Evolutionary conservation across 1,139 yeast species (phyloP), one percentile per base, ranked within the genome.

Genomic region (Debaryomycetaceae sp.): DNA sequence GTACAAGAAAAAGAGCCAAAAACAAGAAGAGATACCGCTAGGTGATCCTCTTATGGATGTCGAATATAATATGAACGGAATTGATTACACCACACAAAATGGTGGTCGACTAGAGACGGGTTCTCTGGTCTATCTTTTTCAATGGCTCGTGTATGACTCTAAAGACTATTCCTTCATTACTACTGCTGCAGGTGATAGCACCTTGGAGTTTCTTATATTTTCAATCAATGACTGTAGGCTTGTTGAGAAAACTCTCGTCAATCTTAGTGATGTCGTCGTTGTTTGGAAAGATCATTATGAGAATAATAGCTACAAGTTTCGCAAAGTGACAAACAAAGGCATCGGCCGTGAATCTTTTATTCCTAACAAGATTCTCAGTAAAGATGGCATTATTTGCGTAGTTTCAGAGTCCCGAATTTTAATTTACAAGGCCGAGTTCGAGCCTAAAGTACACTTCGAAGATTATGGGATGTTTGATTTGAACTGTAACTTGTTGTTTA

Each of bases 11-110:
- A 41, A 39, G 8, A 35, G 42, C 32, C 40, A 46, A 22, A 30
- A 40, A n/a, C 29, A 37, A 9, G 44, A 42, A n/a, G 40, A 45
- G 5, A 34, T 51, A 3, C 51, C 53, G 3, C 18, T 18, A 5
- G 49, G 43, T 8, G 51, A 49, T 33, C 60, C 65, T 1, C 41
- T 60, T 4, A 39, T 62, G 5, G 41, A 50, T 31, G 36, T 60
- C 1, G 44, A 56, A 29, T 50, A 53, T 52, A 31, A 48, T 14
- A 43, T 48, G 2, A 50, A 53, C 5, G 60, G 59, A 3, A 38
- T 53, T 14, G 34, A 36, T 3, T 53, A 49, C 3, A 36, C 31
- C 24, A 32, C 15, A 11, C 18, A 28, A 3, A 17, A 30, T 3
- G n/a, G 16, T 7, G 18, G 35, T 17, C 19, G n/a, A 13, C 29